These are phyloP conservation scores for Mortierella polycephala DNA, from an alignment of 371 early-diverging fungal genomes.

Conservation along the genomic window DNA sequence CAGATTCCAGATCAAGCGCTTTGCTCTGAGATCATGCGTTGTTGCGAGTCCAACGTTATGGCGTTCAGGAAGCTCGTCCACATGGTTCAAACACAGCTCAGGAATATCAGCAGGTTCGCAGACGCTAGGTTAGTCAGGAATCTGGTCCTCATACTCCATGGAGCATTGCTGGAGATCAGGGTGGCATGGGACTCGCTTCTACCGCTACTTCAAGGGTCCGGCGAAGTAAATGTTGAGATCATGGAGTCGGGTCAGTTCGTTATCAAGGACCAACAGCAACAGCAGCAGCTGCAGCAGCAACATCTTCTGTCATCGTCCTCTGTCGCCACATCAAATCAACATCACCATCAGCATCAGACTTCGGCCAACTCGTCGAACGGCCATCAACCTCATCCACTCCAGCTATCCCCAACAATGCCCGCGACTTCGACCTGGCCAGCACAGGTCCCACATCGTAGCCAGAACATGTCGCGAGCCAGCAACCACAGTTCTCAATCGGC, in stretches of 20 bases:
- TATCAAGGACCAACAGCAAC: conserved; percentile 20
- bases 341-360: conserved; percentile 17
- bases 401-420: conserved; percentile 41
- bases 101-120: conserved; percentile 30
- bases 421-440: conserved; percentile 28
- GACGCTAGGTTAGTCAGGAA: conserved; percentile 62
- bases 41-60: conserved; percentile 43
- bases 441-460: conserved; percentile 42
- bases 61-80: conserved; percentile 43
- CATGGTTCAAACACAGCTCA: conserved; percentile 42
- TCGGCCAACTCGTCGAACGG: conserved; percentile 4
- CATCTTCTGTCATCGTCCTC: neutral
- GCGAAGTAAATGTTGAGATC: conserved; percentile 19
- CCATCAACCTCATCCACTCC: conserved; percentile 30
- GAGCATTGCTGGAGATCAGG: conserved; percentile 64
- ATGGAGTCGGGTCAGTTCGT: conserved; percentile 19
- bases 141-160: conserved; percentile 59
- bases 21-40: conserved; percentile 40
- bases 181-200: conserved; percentile 60
- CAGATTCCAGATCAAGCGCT: conserved; percentile 37
- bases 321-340: conserved; percentile 14
- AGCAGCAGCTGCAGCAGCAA: conserved; percentile 15
- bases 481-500: conserved; percentile 40
- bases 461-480: conserved; percentile 48
- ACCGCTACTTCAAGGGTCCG: conserved; percentile 28